Conservation (phyloP, 2,329 filamentous ascomycete species). For the Graphium sp. region DNA sequence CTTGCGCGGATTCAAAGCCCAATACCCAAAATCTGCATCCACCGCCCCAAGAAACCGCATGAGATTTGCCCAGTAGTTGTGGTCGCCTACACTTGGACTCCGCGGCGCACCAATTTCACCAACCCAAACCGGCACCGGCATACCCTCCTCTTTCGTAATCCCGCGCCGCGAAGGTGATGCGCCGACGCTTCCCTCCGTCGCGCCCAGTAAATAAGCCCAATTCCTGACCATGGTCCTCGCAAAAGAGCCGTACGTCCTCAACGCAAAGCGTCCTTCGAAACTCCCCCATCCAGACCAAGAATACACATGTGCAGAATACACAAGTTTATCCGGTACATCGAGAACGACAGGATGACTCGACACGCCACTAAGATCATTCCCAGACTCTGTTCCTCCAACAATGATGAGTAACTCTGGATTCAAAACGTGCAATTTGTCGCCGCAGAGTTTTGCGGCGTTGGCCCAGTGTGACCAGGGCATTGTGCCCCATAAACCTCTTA, state of each 20-base stretch:
- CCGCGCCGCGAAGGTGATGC: too few relatives aligned
- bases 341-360: constrained; percentile 37
- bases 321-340: constrained; percentile 34
- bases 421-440: constrained; percentile 40
- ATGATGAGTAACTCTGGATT: constrained; percentile 50
- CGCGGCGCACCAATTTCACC: constrained; percentile 47
- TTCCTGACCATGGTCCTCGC: constrained; percentile 43
- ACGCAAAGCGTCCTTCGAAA: constrained; percentile 38
- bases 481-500: constrained; percentile 51
- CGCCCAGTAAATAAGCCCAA: constrained; percentile 47
- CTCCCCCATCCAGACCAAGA: constrained; percentile 55
- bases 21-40: constrained; percentile 53
- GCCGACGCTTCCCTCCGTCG: constrained; percentile 24
- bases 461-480: constrained; percentile 52
- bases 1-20: constrained; percentile 53
- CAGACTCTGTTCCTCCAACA: constrained; percentile 50
- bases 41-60: constrained; percentile 37
- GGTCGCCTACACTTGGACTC: constrained; percentile 33
- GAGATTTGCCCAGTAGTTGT: constrained; percentile 50
- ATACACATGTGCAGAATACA: constrained; percentile 55
- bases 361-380: constrained; percentile 45
- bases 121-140: constrained; percentile 44
- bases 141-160: too few relatives aligned
- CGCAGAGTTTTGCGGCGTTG: constrained; percentile 42
- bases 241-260: constrained; percentile 45